These are phyloP conservation scores for Schwanniomyces polymorphus DNA, from an alignment of 805 yeast genomes.

Conservation along the genomic window DNA sequence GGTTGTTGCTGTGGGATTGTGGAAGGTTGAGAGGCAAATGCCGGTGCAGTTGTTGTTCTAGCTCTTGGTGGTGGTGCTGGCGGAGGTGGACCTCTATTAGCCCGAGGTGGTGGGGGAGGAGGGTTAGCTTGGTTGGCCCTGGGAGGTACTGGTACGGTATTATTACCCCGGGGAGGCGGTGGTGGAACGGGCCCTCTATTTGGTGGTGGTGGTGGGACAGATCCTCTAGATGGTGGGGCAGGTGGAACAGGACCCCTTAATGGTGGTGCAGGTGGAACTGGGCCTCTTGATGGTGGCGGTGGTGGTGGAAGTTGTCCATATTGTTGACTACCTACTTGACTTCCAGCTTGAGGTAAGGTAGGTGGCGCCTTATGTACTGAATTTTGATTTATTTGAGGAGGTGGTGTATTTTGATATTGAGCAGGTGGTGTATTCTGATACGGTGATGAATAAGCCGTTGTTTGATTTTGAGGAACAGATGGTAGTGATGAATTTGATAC, in stretches of 20 bases:
- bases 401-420: not conserved
- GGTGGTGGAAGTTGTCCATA: slow-evolving; percentile 10
- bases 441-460: slow-evolving; percentile 4
- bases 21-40: slow-evolving; percentile 18
- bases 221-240: slow-evolving; percentile 15
- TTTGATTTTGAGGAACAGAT: slow-evolving; percentile 13
- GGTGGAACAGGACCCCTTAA: slow-evolving; percentile 16
- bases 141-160: slow-evolving; percentile 10
- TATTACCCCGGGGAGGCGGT: slow-evolving; percentile 9
- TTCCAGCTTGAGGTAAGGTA: slow-evolving; percentile 23
- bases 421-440: not conserved
- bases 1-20: slow-evolving; percentile 28
- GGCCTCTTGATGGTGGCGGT: slow-evolving; percentile 9
- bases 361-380: slow-evolving; percentile 19
- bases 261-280: slow-evolving; percentile 17
- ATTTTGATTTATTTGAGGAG: slow-evolving; percentile 17
- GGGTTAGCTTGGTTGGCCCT: slow-evolving; percentile 4
- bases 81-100: slow-evolving; percentile 17
- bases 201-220: slow-evolving; percentile 26
- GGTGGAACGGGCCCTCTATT: slow-evolving; percentile 18
- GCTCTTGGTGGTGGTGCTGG: slow-evolving; percentile 24
- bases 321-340: slow-evolving; percentile 7
- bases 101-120: slow-evolving; percentile 26
- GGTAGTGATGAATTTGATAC: slow-evolving; percentile 18
- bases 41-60: slow-evolving; percentile 14